Percentiles rank a stretch among this genome's conserved stretches.
Evolutionary conservation across 2,329 filamentous ascomycete genomes (phyloP).

Genomic region (Pseudogymnoascus sp.): DNA sequence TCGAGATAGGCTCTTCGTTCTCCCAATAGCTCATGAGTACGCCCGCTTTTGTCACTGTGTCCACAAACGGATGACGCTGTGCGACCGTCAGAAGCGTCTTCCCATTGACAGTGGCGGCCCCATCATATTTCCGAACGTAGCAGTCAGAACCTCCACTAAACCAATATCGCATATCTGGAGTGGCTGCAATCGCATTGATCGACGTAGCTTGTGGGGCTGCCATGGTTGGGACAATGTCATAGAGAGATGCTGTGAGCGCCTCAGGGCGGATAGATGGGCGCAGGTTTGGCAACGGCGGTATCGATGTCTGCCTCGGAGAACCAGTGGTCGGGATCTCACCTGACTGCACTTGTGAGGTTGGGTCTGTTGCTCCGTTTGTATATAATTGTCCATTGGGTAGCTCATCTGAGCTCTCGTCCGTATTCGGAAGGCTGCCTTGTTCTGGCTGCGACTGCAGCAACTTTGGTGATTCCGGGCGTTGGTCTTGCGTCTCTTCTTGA

Average conservation of each 20-base stretch:
- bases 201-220: slow-evolving; percentile 92
- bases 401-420: slow-evolving; percentile 25
- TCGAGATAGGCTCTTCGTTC: slow-evolving; percentile 66
- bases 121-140: slow-evolving; percentile 95
- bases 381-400: slow-evolving; percentile 15
- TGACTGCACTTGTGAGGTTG: slow-evolving; percentile 26
- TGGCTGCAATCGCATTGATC: slow-evolving; percentile 85
- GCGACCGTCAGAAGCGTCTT: slow-evolving; percentile 90
- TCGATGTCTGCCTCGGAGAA: slow-evolving; percentile 26
- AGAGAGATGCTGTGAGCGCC: slow-evolving; percentile 67
- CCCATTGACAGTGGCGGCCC: slow-evolving; percentile 86
- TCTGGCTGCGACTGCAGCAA: slow-evolving; percentile 17
- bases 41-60: slow-evolving; percentile 91
- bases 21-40: slow-evolving; percentile 97
- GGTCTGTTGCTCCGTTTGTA: slow-evolving; percentile 22
- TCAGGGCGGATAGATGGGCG: slow-evolving; percentile 64
- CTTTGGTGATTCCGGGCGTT: slow-evolving; percentile 14
- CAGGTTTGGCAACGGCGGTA: slow-evolving; percentile 34
- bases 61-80: slow-evolving; percentile 92
- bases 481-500: slow-evolving; percentile 45
- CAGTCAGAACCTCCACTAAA: slow-evolving; percentile 91
- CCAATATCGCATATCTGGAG: slow-evolving; percentile 89
- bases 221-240: slow-evolving; percentile 96
- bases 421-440: slow-evolving; percentile 23
- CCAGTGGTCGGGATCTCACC: slow-evolving; percentile 25